These are phyloP conservation scores for Candida boidinii DNA, from an alignment of 805 yeast species.

Conservation along the genomic window DNA sequence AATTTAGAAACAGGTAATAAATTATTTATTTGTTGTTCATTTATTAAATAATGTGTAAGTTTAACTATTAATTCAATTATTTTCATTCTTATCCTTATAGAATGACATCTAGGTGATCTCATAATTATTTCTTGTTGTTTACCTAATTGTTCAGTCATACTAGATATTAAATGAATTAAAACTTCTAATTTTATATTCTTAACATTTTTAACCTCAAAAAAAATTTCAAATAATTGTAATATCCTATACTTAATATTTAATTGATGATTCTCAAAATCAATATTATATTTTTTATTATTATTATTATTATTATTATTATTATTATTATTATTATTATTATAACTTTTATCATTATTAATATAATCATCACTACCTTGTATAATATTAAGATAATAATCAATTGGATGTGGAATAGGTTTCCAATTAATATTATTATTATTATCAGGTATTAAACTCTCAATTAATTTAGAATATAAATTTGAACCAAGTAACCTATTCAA, in stretches of 20 bases:
- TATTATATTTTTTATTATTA: constrained; percentile 25
- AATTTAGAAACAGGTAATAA: constrained; percentile 15
- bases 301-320: constrained; percentile 7
- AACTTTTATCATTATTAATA: constrained; percentile 12
- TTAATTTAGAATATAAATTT: constrained; percentile 31
- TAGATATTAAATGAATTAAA: constrained; percentile 26
- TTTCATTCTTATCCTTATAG: constrained; percentile 27
- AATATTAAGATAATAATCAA: constrained; percentile 13
- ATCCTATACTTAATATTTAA: constrained; percentile 37
- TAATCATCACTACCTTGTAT: constrained; percentile 4
- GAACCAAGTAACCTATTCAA: constrained; percentile 47
- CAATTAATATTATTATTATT: constrained; percentile 6
- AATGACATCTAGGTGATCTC: constrained; percentile 35
- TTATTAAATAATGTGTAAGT: constrained; percentile 25
- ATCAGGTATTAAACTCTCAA: constrained; percentile 34
- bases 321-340: constrained; percentile 8
- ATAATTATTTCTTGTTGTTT: constrained; percentile 39
- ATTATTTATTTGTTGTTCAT: constrained; percentile 22
- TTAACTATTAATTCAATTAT: constrained; percentile 33
- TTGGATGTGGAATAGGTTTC: constrained; percentile 18
- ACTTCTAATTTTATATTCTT: constrained; percentile 14
- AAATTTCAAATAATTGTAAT: constrained; percentile 41
- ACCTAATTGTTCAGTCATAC: constrained; percentile 34
- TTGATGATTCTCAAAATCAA: constrained; percentile 32
- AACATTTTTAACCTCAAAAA: constrained; percentile 22